Evolutionary conservation across 2,329 filamentous ascomycete genomes (phyloP).

Genomic region (Penicillium sp.): DNA sequence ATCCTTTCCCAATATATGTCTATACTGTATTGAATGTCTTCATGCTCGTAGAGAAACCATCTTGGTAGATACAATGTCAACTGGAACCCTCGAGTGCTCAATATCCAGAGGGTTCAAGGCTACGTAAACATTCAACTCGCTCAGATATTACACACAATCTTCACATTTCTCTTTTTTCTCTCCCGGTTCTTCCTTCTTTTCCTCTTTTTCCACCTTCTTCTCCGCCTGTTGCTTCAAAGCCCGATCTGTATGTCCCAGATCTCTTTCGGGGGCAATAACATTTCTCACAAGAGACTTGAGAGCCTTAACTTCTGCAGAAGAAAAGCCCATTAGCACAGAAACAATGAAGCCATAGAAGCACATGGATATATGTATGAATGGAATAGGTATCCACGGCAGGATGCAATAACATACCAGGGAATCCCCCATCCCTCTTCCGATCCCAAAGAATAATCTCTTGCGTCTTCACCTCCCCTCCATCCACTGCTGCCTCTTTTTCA

Average conservation of each 20-base stretch:
- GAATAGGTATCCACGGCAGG: neutral
- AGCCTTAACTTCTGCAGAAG: conserved; percentile 72
- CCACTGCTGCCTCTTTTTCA: conserved; percentile 2
- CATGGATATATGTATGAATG: neutral
- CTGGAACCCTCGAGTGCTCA: neutral
- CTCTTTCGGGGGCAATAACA: conserved; percentile 71
- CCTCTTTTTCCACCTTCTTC: conserved; percentile 27
- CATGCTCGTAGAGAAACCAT: neutral
- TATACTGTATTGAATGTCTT: neutral
- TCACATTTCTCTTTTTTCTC: conserved; percentile 17
- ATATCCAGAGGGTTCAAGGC: neutral
- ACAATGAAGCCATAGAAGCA: neutral
- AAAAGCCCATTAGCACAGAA: neutral
- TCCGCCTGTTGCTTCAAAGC: conserved; percentile 43
- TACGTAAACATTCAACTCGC: too few species aligned
- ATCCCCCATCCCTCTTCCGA: conserved; percentile 79
- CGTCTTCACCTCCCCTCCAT: conserved; percentile 25
- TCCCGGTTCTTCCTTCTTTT: conserved; percentile 1
- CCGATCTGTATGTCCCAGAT: conserved; percentile 79
- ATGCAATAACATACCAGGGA: conserved; percentile 60
- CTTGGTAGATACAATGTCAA: neutral
- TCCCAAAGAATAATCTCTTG: conserved; percentile 74
- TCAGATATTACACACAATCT: conserved; percentile 14
- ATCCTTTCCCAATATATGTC: conserved; percentile 6
- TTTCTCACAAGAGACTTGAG: conserved; percentile 83